Percentiles rank a stretch among this genome's conserved stretches.
Evolutionary conservation across 1,284 basidiomycete species (phyloP).

Genomic region (Pholiota adiposa): DNA sequence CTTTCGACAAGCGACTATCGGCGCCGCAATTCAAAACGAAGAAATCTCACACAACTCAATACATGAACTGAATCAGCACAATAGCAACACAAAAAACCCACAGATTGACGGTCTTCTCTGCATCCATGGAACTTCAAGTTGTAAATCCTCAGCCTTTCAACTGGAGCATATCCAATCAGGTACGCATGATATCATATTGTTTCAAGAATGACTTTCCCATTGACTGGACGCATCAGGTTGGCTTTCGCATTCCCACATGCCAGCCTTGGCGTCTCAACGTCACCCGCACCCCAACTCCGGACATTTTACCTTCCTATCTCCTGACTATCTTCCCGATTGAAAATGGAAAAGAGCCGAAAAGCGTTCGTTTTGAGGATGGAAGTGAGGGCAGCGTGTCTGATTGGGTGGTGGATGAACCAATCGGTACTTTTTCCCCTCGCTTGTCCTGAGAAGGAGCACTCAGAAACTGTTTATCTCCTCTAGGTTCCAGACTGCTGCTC

Average conservation of each 20-base stretch:
- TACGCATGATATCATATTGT: neutral
- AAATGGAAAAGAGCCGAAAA: neutral
- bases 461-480: neutral
- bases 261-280: neutral
- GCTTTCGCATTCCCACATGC: neutral
- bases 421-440: neutral
- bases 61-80: neutral
- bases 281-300: neutral
- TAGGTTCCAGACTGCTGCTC: neutral
- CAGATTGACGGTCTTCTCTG: neutral
- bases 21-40: too few relatives aligned
- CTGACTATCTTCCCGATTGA: neutral
- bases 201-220: neutral
- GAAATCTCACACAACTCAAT: too few relatives aligned
- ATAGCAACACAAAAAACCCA: neutral
- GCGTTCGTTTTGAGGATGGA: neutral
- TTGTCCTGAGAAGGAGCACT: neutral
- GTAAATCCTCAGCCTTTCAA: neutral
- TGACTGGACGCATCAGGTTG: neutral
- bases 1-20: too few relatives aligned
- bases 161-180: conserved; percentile 3
- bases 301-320: neutral
- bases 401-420: neutral
- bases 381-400: neutral
- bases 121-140: neutral